phyloP scores from a whole-genome alignment of 345 rosid genomes.

The Euclidium syriacum region DNA sequence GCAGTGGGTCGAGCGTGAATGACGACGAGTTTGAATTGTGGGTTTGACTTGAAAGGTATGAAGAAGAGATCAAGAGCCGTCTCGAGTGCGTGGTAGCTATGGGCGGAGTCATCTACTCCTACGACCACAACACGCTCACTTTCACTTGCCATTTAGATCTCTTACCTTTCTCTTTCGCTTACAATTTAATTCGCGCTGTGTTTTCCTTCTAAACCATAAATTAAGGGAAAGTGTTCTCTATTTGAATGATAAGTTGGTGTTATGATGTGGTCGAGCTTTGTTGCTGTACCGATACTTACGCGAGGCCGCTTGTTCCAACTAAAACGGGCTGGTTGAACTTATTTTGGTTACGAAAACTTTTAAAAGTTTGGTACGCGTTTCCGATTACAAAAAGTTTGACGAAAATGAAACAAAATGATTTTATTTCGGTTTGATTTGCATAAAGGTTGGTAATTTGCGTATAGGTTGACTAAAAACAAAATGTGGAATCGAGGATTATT shows the following conservation, averaged over 20 bases:
- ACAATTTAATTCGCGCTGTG: neutral
- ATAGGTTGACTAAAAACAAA: too few species aligned
- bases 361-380: neutral
- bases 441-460: too few species aligned
- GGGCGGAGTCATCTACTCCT: slow-evolving; percentile 47
- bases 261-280: neutral
- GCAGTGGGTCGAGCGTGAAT: slow-evolving; percentile 45
- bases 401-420: too few species aligned
- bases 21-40: slow-evolving; percentile 43
- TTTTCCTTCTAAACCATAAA: neutral
- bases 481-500: too few species aligned
- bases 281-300: neutral
- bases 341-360: too few species aligned
- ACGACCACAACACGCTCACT: slow-evolving; percentile 40
- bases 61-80: slow-evolving; percentile 56
- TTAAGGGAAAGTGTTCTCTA: neutral
- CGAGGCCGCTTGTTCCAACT: neutral
- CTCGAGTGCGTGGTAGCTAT: slow-evolving; percentile 48
- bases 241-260: slow-evolving; percentile 1
- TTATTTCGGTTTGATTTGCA: neutral
- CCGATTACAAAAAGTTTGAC: too few species aligned
- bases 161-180: neutral
- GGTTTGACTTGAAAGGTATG: slow-evolving; percentile 24
- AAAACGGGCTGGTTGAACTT: neutral
- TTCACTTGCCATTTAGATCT: slow-evolving; percentile 20